phyloP scores from a whole-genome alignment of 2,329 filamentous ascomycete species.

The Colletotrichum noveboracense region DNA sequence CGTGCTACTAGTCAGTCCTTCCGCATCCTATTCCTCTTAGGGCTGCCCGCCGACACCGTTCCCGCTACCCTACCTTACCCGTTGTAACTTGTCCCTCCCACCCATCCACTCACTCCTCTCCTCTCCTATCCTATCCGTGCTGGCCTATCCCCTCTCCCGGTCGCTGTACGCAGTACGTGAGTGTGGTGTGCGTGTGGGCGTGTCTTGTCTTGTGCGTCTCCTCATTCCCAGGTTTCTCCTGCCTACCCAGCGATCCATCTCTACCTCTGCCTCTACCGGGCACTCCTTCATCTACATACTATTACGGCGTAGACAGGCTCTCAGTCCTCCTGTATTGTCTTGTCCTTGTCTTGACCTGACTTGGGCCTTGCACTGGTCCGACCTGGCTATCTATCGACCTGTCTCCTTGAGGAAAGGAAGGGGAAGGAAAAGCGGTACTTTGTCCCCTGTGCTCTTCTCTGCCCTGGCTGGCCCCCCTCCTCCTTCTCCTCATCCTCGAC shows the following conservation, averaged over 20 bases:
- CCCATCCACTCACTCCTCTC: background rate
- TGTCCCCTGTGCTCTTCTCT: background rate
- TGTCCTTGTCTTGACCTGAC: background rate
- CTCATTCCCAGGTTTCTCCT: background rate
- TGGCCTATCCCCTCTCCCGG: background rate
- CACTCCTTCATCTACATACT: background rate
- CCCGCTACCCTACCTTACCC: background rate
- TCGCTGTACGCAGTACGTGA: background rate
- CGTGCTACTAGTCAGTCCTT: constrained; percentile 10
- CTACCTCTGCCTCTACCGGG: background rate
- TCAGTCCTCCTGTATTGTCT: background rate
- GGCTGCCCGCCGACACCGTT: constrained; percentile 12
- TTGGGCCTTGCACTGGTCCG: background rate
- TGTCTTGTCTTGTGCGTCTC: background rate
- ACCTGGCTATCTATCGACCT: background rate
- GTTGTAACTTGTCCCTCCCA: background rate
- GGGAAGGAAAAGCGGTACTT: background rate
- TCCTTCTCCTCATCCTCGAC: background rate
- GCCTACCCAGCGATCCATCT: background rate
- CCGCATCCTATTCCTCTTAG: constrained; percentile 16
- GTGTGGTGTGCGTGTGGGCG: background rate
- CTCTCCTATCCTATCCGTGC: background rate
- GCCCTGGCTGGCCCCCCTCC: background rate
- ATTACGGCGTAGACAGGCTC: background rate
- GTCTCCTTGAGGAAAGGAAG: background rate